Conservation (phyloP, 768 basidiomycete species). For the Lentinula raphanica region DNA sequence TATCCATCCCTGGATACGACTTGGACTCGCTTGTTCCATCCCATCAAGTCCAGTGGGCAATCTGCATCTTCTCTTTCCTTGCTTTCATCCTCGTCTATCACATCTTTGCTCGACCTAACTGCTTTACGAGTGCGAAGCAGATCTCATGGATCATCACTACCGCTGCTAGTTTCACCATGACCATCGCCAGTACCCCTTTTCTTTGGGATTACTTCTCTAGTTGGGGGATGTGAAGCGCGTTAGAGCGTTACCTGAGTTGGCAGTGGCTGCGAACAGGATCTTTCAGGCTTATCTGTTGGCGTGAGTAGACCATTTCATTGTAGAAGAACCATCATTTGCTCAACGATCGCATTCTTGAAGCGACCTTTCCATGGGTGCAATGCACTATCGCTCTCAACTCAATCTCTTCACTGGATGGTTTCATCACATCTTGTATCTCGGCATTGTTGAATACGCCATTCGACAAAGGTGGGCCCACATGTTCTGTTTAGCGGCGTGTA, state of each 20-base stretch:
- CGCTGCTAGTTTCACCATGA: conserved; percentile 36
- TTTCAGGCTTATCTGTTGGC: conserved; percentile 45
- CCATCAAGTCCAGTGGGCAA: neutral
- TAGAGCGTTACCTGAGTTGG: conserved; percentile 15
- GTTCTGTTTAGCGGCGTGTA: conserved; percentile 38
- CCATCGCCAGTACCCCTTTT: conserved; percentile 35
- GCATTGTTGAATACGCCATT: conserved; percentile 34
- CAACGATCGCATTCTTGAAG: neutral
- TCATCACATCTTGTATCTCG: conserved; percentile 40
- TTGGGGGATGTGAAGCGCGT: conserved; percentile 23
- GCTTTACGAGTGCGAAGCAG: conserved; percentile 33
- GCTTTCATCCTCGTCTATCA: conserved; percentile 22
- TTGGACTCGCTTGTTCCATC: neutral
- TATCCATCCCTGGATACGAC: neutral
- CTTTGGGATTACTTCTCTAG: conserved; percentile 21
- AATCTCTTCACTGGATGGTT: conserved; percentile 54
- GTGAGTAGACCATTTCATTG: conserved; percentile 20
- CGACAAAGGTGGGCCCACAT: conserved; percentile 31
- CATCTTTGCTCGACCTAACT: conserved; percentile 17
- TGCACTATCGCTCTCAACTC: conserved; percentile 41
- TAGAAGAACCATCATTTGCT: conserved; percentile 8
- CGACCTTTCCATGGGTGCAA: conserved; percentile 39
- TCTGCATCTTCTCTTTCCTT: conserved; percentile 15
- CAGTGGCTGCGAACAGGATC: conserved; percentile 26
- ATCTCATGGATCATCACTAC: conserved; percentile 44